Base-by-base conservation (phyloP, 1,284 basidiomycete species). In the Ustilago cynodontis region DNA sequence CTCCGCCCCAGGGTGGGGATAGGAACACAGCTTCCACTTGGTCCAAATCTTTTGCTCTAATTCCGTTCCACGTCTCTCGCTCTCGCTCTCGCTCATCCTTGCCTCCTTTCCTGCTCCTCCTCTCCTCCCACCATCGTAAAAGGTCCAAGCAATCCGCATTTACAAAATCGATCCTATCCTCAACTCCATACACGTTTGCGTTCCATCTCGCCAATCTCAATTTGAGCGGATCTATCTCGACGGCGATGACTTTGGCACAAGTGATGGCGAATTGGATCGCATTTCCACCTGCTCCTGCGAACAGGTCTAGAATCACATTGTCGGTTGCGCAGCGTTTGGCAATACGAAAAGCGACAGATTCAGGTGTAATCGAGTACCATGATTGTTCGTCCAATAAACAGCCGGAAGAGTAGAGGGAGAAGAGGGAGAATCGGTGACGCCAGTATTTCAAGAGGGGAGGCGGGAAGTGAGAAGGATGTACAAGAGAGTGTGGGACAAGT, bases 251-350 rank as follows among this genome's bases (percentile, higher is more conserved):
- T 28, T 92, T 88, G 85, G 95, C 92, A 87, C 95, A 98, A 1
- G 95, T 97, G 84, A 92, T 91, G 1, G 97, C 97, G 87, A 99
- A 98, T 11, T 95, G 94, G 65, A 99, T 99, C 0, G 95, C 91
- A 82, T 99, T 99, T 3, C 97, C 97, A 10, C 97, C 97, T 0
- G 98, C 95, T 0, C 97, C 97, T 83, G 95, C 98, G 84, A 98
- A 99, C 0, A 94, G 94, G 83, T 99, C 97, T 28, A 96, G 88
- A 56, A 95, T 88, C 2, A 78, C 73, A 0, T 59, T 41, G 8
- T 83, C 73, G 39, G 74, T 73, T 0, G 86, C 71, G 88, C 95
- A 97, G 29, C 95, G 88, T 75, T 94, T 92, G 0, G 97, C 96
- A 54, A 98, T 97, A 82, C 95, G 94, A 69, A 90, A 87, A 3